phyloP scores from a whole-genome alignment of 179 eudicot species.

The Silene coronaria region DNA sequence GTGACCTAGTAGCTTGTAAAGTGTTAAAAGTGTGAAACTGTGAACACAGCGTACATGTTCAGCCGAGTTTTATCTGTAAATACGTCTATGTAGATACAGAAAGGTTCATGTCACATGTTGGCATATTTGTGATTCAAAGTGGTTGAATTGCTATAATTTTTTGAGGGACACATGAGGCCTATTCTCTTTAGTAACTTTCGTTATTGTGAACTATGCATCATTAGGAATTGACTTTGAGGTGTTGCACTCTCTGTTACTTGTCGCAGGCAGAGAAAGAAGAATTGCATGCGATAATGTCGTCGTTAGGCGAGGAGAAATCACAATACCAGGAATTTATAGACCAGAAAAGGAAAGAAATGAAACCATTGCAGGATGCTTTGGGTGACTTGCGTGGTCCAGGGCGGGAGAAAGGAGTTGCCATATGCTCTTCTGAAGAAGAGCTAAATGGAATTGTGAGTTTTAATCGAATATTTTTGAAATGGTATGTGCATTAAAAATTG shows the following conservation, averaged over 20 bases:
- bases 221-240: constrained; percentile 2
- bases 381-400: constrained; percentile 61
- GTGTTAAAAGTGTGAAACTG: not conserved
- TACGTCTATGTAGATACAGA: not conserved
- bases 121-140: not conserved
- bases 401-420: constrained; percentile 46
- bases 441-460: constrained; percentile 57
- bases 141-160: not conserved
- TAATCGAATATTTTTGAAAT: not conserved
- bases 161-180: not conserved
- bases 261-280: constrained; percentile 48
- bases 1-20: not conserved
- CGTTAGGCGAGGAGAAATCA: constrained; percentile 44
- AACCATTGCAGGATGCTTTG: constrained; percentile 68
- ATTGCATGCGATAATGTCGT: constrained; percentile 36
- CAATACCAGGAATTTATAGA: constrained; percentile 40
- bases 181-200: not conserved
- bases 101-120: not conserved
- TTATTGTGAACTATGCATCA: not conserved
- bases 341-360: constrained; percentile 67
- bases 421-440: constrained; percentile 78
- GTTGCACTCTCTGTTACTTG: constrained; percentile 11
- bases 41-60: not conserved
- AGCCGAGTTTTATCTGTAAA: not conserved
- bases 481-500: not conserved